Percentiles rank a stretch among this genome's conserved stretches.
Evolutionary conservation across 129 eudicot genomes (phyloP).

Genomic region (Helianthus tuberosus): DNA sequence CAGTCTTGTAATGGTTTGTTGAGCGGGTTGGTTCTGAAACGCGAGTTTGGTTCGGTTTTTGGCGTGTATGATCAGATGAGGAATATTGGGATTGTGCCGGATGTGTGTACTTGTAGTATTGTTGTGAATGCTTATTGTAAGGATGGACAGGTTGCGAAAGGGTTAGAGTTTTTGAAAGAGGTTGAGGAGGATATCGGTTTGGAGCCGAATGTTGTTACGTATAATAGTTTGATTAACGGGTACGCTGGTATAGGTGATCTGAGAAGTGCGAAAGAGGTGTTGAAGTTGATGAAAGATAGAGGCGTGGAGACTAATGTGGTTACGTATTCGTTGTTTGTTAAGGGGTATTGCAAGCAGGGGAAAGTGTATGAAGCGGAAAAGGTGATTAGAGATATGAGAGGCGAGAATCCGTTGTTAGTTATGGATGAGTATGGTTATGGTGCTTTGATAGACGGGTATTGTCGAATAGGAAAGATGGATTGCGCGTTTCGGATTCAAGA

Average conservation of each 20-base stretch:
- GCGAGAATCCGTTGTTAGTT: slow-evolving; percentile 36
- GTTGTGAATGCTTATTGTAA: slow-evolving; percentile 84
- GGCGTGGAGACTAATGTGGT: slow-evolving; percentile 58
- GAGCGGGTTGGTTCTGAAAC: slow-evolving; percentile 57
- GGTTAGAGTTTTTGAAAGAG: slow-evolving; percentile 50
- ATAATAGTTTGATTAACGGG: slow-evolving; percentile 83
- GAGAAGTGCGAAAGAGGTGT: slow-evolving; percentile 55
- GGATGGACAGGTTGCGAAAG: slow-evolving; percentile 55
- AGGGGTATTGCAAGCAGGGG: slow-evolving; percentile 74
- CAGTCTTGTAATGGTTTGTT: slow-evolving; percentile 76
- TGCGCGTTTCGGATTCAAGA: slow-evolving; percentile 61
- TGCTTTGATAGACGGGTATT: slow-evolving; percentile 70
- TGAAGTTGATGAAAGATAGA: slow-evolving; percentile 52
- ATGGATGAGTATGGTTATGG: slow-evolving; percentile 69
- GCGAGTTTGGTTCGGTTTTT: slow-evolving; percentile 45
- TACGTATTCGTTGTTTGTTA: slow-evolving; percentile 63
- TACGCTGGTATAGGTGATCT: slow-evolving; percentile 60
- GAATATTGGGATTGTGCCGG: slow-evolving; percentile 60
- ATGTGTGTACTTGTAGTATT: slow-evolving; percentile 77
- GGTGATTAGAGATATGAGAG: slow-evolving; percentile 54
- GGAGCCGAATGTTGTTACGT: slow-evolving; percentile 67
- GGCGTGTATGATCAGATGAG: slow-evolving; percentile 74
- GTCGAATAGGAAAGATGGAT: slow-evolving; percentile 64
- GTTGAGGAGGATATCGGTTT: slow-evolving; percentile 52
- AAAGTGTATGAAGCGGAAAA: slow-evolving; percentile 71